Percentiles rank a stretch among this genome's conserved stretches.
Evolutionary conservation across 2,329 filamentous ascomycete species (phyloP).

Genomic region (Colletotrichum magnum): DNA sequence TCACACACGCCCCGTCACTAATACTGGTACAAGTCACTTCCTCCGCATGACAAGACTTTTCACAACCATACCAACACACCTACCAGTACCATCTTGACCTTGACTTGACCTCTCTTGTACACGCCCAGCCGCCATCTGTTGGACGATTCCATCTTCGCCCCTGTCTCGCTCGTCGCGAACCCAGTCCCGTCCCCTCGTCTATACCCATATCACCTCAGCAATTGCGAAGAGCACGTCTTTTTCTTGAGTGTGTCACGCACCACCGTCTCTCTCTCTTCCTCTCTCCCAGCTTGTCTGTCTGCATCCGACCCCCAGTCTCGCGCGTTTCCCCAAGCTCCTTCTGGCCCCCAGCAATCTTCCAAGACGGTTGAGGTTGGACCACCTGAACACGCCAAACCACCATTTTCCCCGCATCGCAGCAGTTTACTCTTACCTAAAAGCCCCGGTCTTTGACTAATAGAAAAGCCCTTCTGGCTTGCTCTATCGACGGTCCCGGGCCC

Average conservation of each 20-base stretch:
- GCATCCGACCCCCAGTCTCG: conserved; percentile 12
- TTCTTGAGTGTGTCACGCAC: conserved; percentile 37
- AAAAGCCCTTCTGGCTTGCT: conserved; percentile 48
- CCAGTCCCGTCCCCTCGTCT: background rate
- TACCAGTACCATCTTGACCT: background rate
- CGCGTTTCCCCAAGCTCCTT: conserved; percentile 13
- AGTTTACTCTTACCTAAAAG: conserved; percentile 63
- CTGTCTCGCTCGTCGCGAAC: conserved; percentile 18
- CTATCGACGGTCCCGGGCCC: conserved; percentile 29
- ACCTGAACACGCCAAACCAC: conserved; percentile 42
- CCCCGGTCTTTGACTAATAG: conserved; percentile 61
- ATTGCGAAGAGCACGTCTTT: conserved; percentile 42
- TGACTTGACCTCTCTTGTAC: conserved; percentile 10
- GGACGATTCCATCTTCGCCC: conserved; percentile 23
- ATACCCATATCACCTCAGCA: conserved; percentile 38
- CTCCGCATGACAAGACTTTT: conserved; percentile 25
- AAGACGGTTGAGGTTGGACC: conserved; percentile 40
- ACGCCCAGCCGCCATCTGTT: conserved; percentile 26
- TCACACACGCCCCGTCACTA: conserved; percentile 26
- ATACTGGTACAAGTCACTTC: conserved; percentile 25
- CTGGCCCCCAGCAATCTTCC: conserved; percentile 43
- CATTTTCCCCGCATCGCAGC: conserved; percentile 59
- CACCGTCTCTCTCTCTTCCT: conserved; percentile 43
- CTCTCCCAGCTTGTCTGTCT: background rate
- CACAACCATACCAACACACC: background rate